Base-by-base conservation (phyloP, 2,329 filamentous ascomycete species). In the Alternaria ethzedia region DNA sequence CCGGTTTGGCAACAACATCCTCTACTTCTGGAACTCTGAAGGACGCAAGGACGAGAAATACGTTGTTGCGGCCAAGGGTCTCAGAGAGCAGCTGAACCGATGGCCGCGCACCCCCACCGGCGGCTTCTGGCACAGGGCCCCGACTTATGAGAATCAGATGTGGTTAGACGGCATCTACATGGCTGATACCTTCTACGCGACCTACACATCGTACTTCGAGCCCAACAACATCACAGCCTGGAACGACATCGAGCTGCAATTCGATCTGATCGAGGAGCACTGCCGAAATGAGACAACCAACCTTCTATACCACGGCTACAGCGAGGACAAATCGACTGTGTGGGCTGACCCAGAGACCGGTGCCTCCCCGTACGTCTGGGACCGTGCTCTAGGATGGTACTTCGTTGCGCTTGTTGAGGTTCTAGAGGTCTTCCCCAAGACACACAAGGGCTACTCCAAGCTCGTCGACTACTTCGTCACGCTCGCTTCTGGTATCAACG, bases 131-230 rank as follows among this genome's bases (percentile, higher is more conserved):
- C 86, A 88, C 66, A 79, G 83, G 1, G 73, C 80, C 15, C 76
- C 83, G 30, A 75, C 79, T 3, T 86, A 86, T 65, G 80, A 79
- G 17, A 81, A 86, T 65, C 84, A 88, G 70, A 87, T 87, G 86
- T 87, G 86, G 86, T 80, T 88, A 0, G 85, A 87, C 65, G 86
- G 86, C 1, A 84, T 82, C 43, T 81, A 79, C 70, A 82, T 82
- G 79, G 79, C 77, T 9, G 75, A 79, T 41, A 75, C 70, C 46
- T 80, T 80, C 70, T 80, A 80, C 60, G 76, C 79, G 6, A 79
- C 78, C 25, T 80, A 78, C 63, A 82, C 81, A 3, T 66, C 68
- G 3, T 73, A 75, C 49, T 82, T 83, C 61, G 73, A 80, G 43
- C 70, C 77, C 1, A 59, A 73, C 45, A 82, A 82, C 61, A 70